Evolutionary conservation across 208 protist species (phyloP), one percentile per base, ranked within the genome.

Genomic region (Trypanosoma boissoni): DNA sequence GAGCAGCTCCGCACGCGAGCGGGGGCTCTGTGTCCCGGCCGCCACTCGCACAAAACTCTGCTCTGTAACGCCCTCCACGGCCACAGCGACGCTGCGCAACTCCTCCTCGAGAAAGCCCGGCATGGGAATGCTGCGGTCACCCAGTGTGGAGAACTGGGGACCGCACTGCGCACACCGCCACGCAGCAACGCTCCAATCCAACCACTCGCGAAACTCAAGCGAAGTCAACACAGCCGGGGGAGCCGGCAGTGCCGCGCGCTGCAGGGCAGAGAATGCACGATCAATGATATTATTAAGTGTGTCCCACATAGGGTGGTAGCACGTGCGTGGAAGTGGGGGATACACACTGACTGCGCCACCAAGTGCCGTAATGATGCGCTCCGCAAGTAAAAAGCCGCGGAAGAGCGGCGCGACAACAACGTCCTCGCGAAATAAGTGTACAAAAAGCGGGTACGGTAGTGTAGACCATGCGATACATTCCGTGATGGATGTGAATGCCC

Each of bases 401-500:
- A 99, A 99, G 1, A 99, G 79, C 3, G 88, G 86, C 1, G 96
- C 95, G 2, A 99, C 88, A n/a, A 99, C 91, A 6, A 99, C 71
- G 75, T 99, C 98, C 61, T 94, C 81, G 45, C 88, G 84, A 62
- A 95, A 97, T 49, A 97, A 68, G 32, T 79, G 76, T 9, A 81
- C 78, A 72, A 91, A 97, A 14, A 82, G 65, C 16, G 76, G 21
- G 18, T 85, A 74, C 12, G 90, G 85, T 14, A 98, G 68, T 3
- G 94, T 82, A 34, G 91, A 98, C 97, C 97, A 99, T 20, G 98
- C 98, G 52, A 99, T 99, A 21, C 96, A 98, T 72, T 99, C 98
- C 0, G 97, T 99, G 36, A 99, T 88, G 14, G 96, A 95, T 6
- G 97, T 98, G 60, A 99, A 98, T 51, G 99, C 98, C 98, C 98